Percentiles rank a stretch among this genome's conserved stretches.
Conservation (phyloP, 2,329 filamentous ascomycete species). For the Sarocladiaceae sp. region DNA sequence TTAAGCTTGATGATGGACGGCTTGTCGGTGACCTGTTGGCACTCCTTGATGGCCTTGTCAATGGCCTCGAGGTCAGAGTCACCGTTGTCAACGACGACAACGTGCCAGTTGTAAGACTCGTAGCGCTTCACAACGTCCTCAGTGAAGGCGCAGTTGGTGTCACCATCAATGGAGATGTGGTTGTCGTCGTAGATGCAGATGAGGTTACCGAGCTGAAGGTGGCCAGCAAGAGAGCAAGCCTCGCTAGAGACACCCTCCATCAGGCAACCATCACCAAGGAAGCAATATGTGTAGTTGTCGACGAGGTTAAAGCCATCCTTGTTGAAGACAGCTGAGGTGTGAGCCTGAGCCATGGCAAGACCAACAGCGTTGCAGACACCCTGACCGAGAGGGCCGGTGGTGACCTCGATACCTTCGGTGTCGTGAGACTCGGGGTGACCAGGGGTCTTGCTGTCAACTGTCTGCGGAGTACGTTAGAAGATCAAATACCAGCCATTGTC, state of each 20-base stretch:
- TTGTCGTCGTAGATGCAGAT: slow-evolving; percentile 98
- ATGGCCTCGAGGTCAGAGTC: slow-evolving; percentile 84
- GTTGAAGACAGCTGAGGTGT: slow-evolving; percentile 90
- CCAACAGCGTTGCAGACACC: slow-evolving; percentile 96
- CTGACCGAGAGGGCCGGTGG: slow-evolving; percentile 94
- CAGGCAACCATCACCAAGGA: slow-evolving; percentile 96
- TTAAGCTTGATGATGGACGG: slow-evolving; percentile 93
- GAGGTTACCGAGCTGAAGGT: slow-evolving; percentile 95
- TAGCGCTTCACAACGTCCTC: slow-evolving; percentile 95
- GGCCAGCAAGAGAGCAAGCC: slow-evolving; percentile 85
- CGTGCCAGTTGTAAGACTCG: slow-evolving; percentile 96
- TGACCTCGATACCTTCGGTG: slow-evolving; percentile 95
- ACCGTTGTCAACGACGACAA: slow-evolving; percentile 75
- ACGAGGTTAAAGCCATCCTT: slow-evolving; percentile 86
- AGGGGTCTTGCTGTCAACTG: slow-evolving; percentile 69
- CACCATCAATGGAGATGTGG: slow-evolving; percentile 91
- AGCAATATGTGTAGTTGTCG: slow-evolving; percentile 95
- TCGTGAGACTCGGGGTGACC: slow-evolving; percentile 96
- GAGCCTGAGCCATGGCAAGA: slow-evolving; percentile 92
- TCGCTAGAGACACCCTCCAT: slow-evolving; percentile 97
- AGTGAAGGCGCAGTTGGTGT: slow-evolving; percentile 94
- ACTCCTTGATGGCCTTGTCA: slow-evolving; percentile 79
- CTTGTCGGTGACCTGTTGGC: slow-evolving; percentile 88
- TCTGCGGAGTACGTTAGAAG: slow-evolving; percentile 28
- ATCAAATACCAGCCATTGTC: too few relatives aligned